Percentiles rank a stretch among this genome's conserved stretches.
Evolutionary conservation across 129 eudicot species (phyloP).

Genomic region (Saposhnikovia divaricata): DNA sequence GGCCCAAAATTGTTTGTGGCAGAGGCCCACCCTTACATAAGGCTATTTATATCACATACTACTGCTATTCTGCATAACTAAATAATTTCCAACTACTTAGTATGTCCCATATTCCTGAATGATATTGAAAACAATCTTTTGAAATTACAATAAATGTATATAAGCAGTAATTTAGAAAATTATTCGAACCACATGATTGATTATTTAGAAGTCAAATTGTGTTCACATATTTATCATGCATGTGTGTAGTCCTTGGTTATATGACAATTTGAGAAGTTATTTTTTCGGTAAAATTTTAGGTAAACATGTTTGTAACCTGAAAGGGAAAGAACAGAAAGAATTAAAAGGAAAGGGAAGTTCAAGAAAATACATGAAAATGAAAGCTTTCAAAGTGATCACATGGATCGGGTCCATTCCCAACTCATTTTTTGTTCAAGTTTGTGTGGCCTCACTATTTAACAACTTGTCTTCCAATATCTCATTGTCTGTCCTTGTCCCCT

Average conservation of each 20-base stretch:
- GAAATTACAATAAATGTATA: too few relatives aligned
- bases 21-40: background rate
- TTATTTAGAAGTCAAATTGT: background rate
- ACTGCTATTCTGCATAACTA: background rate
- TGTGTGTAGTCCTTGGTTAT: background rate
- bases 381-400: constrained; percentile 16
- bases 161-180: background rate
- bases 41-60: background rate
- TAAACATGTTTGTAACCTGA: background rate
- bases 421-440: constrained; percentile 15
- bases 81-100: too few relatives aligned
- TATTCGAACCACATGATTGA: background rate
- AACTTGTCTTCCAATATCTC: constrained; percentile 15
- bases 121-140: background rate
- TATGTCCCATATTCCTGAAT: background rate
- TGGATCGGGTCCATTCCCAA: constrained; percentile 20
- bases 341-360: background rate
- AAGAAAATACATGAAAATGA: background rate
- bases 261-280: background rate
- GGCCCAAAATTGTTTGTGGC: background rate
- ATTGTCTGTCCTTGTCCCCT: constrained; percentile 11
- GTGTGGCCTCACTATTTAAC: constrained; percentile 10
- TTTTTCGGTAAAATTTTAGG: background rate
- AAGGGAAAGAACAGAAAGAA: background rate
- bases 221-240: background rate